These are phyloP conservation scores for Postia placenta DNA, from an alignment of 768 basidiomycete genomes.

Conservation along the genomic window DNA sequence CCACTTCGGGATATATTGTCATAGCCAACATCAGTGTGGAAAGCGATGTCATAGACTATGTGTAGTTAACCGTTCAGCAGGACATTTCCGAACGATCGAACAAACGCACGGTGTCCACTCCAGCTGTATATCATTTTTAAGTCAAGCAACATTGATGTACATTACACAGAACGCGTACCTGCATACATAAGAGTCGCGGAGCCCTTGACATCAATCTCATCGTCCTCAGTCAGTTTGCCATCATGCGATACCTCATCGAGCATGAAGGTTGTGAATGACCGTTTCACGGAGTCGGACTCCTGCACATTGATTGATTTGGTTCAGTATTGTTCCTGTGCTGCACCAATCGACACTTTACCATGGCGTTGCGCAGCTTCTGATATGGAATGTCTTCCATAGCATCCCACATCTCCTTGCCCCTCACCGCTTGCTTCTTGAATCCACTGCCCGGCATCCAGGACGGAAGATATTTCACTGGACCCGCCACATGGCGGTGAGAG, in stretches of 20 bases:
- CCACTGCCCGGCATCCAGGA: slow-evolving; percentile 14
- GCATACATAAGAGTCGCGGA: slow-evolving; percentile 17
- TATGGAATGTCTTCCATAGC: slow-evolving; percentile 3
- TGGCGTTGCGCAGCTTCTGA: slow-evolving; percentile 9
- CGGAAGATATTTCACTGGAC: slow-evolving; percentile 12
- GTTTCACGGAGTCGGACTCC: slow-evolving; percentile 15
- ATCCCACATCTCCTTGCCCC: neutral
- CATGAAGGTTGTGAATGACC: slow-evolving; percentile 13
- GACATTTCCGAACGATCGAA: neutral
- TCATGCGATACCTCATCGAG: slow-evolving; percentile 12
- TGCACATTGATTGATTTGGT: neutral
- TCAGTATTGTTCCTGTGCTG: neutral
- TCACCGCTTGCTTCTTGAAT: slow-evolving; percentile 10
- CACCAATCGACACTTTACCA: slow-evolving; percentile 6
- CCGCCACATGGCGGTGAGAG: neutral
- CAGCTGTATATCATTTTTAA: slow-evolving; percentile 10
- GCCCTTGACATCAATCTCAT: slow-evolving; percentile 17
- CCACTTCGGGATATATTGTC: slow-evolving; percentile 32
- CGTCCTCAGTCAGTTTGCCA: slow-evolving; percentile 10
- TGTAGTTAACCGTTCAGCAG: neutral
- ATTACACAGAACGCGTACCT: slow-evolving; percentile 9
- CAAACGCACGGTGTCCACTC: slow-evolving; percentile 15
- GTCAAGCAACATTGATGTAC: neutral
- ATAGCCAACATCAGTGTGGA: slow-evolving; percentile 36
- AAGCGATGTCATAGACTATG: slow-evolving; percentile 34